Evolutionary conservation across 371 early-diverging fungal genomes (phyloP), one percentile per base, ranked within the genome.

Genomic region (Nosema granulosis): DNA sequence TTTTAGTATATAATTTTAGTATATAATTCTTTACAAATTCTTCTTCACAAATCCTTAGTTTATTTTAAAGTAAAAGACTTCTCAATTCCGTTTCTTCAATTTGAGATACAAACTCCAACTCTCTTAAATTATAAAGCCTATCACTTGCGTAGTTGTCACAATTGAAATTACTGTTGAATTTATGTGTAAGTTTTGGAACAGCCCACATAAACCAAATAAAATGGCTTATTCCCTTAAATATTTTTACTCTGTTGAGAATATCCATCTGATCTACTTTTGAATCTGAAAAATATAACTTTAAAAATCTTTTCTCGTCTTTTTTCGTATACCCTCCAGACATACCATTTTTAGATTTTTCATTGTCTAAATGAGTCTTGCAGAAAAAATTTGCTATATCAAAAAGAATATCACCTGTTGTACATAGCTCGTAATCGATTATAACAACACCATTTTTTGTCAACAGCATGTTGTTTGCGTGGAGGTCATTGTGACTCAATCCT

Each of bases 191-290:
- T 28, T 22, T 24, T 6, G 13, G 26, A 58, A 58, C 3, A 54
- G 37, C 68, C 75, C 75, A 75, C 13, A 75, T 26, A 52, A 57
- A 75, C 75, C 75, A 75, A 16, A 75, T 24, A 66, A 70, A 75
- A 37, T 75, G 75, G 18, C 68, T 68, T 1, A 68, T 35, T 0
- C 31, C n/a, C 18, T 68, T 3, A 26, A 75, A 28, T 18, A 38
- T 50, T 3, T 52, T 20, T 2, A 75, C 35, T 31, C 29, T 75
- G 18, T 32, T 22, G 3, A 35, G 31, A 3, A 22, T 29, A 18
- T 52, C 6, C 26, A 32, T 29, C n/a, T 24, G 20, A 31, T 66
- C 26, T 11, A 52, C 67, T 1, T 51, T 22, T 32, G 24, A 12
- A 26, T 56, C 61, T n/a, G n/a, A n/a, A 49, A 75, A 52, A 67